Evolutionary conservation across 2,329 filamentous ascomycete species (phyloP).

Genomic region (Pyrenophora seminiperda): DNA sequence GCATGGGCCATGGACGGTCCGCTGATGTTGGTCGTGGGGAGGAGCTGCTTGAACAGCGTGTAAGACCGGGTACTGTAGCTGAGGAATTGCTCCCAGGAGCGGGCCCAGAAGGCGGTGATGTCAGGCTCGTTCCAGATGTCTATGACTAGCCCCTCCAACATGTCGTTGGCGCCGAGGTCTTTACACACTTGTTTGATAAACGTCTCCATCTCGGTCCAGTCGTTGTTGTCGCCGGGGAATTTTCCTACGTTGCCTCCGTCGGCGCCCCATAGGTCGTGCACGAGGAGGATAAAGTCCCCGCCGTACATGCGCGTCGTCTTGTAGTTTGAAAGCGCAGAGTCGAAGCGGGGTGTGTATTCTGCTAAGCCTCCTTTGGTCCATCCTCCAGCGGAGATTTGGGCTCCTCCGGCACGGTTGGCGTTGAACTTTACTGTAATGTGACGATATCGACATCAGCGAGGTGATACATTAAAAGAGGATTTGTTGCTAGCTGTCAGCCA

Average conservation of each 20-base stretch:
- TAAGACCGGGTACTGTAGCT: conserved; percentile 48
- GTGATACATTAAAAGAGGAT: too few species aligned
- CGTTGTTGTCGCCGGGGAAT: conserved; percentile 57
- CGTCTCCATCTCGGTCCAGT: conserved; percentile 55
- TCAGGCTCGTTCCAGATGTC: conserved; percentile 64
- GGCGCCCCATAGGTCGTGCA: conserved; percentile 57
- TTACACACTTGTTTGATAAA: conserved; percentile 50
- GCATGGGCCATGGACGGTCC: conserved; percentile 49
- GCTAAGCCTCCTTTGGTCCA: conserved; percentile 51
- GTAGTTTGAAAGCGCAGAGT: conserved; percentile 55
- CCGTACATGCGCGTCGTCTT: conserved; percentile 50
- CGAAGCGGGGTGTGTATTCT: conserved; percentile 47
- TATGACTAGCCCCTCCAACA: conserved; percentile 48
- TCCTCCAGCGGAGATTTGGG: conserved; percentile 48
- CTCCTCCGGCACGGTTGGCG: conserved; percentile 50
- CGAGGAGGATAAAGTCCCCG: conserved; percentile 54
- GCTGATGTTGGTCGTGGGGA: conserved; percentile 33
- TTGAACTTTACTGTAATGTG: conserved; percentile 50
- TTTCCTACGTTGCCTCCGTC: conserved; percentile 51
- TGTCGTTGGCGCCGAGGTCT: conserved; percentile 48
- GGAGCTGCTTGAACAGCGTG: conserved; percentile 41
- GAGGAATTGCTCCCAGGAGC: conserved; percentile 49
- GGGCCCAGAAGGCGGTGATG: conserved; percentile 45
- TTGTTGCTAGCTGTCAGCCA: too few species aligned
- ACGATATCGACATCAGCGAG: too few species aligned